phyloP scores from a whole-genome alignment of 768 basidiomycete species.

The Omphalotus guepiniiformis region DNA sequence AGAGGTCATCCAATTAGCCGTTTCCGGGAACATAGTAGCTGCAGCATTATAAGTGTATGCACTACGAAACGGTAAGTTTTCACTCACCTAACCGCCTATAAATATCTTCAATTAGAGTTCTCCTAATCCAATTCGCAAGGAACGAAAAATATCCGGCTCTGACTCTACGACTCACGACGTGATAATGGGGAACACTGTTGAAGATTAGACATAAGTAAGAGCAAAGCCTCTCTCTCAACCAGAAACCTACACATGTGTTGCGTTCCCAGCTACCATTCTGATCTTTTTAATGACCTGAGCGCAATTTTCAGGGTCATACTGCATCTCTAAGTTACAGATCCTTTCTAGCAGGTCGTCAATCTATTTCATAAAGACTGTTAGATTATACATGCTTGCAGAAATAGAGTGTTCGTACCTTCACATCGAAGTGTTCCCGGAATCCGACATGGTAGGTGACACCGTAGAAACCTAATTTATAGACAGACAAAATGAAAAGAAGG shows the following conservation, averaged over 20 bases:
- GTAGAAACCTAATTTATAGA: constrained; percentile 43
- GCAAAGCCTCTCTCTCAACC: neutral
- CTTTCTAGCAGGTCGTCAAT: constrained; percentile 43
- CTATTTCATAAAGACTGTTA: constrained; percentile 15
- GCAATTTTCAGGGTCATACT: constrained; percentile 30
- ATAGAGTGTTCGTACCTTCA: constrained; percentile 26
- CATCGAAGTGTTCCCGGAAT: constrained; percentile 58
- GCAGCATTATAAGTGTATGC: neutral
- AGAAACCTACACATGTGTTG: constrained; percentile 54
- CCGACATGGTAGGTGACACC: constrained; percentile 57
- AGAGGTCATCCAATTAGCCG: constrained; percentile 52
- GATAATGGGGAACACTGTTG: constrained; percentile 53
- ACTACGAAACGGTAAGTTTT: neutral
- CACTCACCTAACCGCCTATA: constrained; percentile 52
- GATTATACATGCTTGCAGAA: neutral
- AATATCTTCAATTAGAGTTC: constrained; percentile 54
- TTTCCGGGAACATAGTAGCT: constrained; percentile 63
- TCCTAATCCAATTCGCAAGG: constrained; percentile 39
- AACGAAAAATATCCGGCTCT: constrained; percentile 27
- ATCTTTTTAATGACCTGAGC: constrained; percentile 36
- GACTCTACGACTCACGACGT: constrained; percentile 41
- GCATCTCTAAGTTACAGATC: constrained; percentile 46
- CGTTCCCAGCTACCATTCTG: constrained; percentile 29
- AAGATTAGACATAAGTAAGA: neutral
- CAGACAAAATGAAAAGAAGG: neutral